Percentiles rank a stretch among this genome's conserved stretches.
Evolutionary conservation across 108 stramenopile genomes (phyloP).

Genomic region (Pseudonitzschia multistriata): DNA sequence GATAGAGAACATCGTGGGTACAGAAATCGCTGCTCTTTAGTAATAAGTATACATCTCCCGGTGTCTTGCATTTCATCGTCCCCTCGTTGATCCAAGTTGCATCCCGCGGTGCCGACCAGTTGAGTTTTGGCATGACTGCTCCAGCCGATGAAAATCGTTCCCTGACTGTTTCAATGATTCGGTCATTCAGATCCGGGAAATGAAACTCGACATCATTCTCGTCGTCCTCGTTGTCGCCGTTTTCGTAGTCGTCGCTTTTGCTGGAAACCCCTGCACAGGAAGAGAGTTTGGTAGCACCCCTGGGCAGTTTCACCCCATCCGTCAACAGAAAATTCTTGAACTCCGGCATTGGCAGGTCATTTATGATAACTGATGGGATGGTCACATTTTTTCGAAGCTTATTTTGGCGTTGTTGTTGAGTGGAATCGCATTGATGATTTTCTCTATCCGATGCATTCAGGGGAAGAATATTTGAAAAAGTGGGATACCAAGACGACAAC

Average conservation of each 20-base stretch:
- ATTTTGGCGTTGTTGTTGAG: not conserved
- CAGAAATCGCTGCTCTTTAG: conserved; percentile 93
- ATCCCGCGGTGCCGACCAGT: conserved; percentile 90
- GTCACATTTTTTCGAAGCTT: conserved; percentile 57
- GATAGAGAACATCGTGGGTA: conserved; percentile 74
- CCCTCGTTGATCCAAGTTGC: conserved; percentile 94
- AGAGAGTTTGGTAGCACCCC: conserved; percentile 57
- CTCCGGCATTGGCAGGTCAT: conserved; percentile 49
- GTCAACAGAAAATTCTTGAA: conserved; percentile 75
- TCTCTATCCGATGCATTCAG: not conserved
- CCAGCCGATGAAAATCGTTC: conserved; percentile 11
- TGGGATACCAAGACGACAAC: conserved; percentile 45
- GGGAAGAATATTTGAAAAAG: conserved; percentile 27
- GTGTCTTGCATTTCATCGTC: conserved; percentile 75
- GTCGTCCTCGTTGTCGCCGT: conserved; percentile 31
- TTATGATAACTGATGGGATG: conserved; percentile 55
- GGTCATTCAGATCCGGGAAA: conserved; percentile 53
- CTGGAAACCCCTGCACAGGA: conserved; percentile 50
- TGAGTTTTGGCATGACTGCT: conserved; percentile 75
- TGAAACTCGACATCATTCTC: conserved; percentile 20
- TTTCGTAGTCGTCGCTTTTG: conserved; percentile 25
- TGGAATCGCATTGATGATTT: not conserved
- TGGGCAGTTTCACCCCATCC: conserved; percentile 83
- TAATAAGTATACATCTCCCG: conserved; percentile 90
- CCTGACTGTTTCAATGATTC: conserved; percentile 42